Evolutionary conservation across 805 yeast species (phyloP).

Genomic region (Yarrowia keelungensis): DNA sequence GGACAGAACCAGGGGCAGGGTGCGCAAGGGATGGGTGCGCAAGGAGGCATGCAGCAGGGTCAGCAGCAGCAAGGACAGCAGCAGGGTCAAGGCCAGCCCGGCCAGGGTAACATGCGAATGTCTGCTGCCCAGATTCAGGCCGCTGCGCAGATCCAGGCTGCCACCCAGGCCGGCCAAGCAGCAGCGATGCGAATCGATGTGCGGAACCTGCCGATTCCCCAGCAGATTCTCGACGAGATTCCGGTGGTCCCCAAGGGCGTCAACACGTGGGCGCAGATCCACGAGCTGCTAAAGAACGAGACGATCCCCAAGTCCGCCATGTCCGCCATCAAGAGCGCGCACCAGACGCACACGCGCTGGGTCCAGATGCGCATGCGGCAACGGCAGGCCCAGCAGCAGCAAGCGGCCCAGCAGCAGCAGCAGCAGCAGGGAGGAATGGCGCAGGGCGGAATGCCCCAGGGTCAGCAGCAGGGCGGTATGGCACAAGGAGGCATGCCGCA

Average conservation of each 20-base stretch:
- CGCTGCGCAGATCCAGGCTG: slow-evolving; percentile 31
- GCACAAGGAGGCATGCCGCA: neutral
- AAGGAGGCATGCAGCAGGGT: slow-evolving; percentile 41
- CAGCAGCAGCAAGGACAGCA: slow-evolving; percentile 43
- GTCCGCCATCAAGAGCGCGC: slow-evolving; percentile 68
- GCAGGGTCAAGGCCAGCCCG: slow-evolving; percentile 33
- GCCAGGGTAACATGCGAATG: slow-evolving; percentile 13
- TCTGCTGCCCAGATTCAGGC: slow-evolving; percentile 34
- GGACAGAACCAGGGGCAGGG: neutral
- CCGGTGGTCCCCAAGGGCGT: slow-evolving; percentile 81
- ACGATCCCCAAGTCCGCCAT: slow-evolving; percentile 64
- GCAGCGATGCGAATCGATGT: slow-evolving; percentile 50
- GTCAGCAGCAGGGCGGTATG: slow-evolving; percentile 2
- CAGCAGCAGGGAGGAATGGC: slow-evolving; percentile 41
- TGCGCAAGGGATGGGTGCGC: slow-evolving; percentile 43
- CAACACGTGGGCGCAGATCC: slow-evolving; percentile 81
- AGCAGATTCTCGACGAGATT: slow-evolving; percentile 64
- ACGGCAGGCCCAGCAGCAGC: slow-evolving; percentile 44
- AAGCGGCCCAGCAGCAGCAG: slow-evolving; percentile 39
- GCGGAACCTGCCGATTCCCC: slow-evolving; percentile 75
- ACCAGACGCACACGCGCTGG: slow-evolving; percentile 53
- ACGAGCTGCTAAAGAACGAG: slow-evolving; percentile 65
- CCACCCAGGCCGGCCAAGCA: slow-evolving; percentile 40
- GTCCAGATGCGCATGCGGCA: slow-evolving; percentile 42
- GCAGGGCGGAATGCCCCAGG: neutral